These are phyloP conservation scores for Dioscorea alata DNA, from an alignment of 106 monocot species.

Conservation along the genomic window DNA sequence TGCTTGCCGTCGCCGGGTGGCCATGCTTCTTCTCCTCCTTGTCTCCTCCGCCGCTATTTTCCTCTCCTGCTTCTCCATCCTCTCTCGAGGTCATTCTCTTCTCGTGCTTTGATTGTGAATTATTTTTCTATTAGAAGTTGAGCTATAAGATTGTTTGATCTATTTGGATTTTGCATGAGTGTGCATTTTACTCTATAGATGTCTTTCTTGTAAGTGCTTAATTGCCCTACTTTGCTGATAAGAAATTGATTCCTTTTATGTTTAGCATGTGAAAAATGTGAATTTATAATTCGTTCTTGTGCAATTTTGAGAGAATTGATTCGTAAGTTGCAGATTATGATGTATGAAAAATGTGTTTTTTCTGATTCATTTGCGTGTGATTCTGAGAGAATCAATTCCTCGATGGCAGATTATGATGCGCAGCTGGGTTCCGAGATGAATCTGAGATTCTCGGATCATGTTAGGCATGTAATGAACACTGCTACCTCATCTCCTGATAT, in stretches of 20 bases:
- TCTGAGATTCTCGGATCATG: slow-evolving; percentile 24
- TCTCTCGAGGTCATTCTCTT: neutral
- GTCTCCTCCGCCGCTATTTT: slow-evolving; percentile 22
- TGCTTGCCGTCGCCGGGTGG: slow-evolving; percentile 9
- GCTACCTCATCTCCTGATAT: neutral
- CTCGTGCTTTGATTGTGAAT: neutral
- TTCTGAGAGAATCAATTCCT: neutral
- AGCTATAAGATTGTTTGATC: too few relatives aligned
- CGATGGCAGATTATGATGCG: slow-evolving; percentile 35
- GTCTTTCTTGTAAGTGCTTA: neutral
- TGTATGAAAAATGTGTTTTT: neutral
- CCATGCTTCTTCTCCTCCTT: slow-evolving; percentile 17
- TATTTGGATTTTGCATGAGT: too few relatives aligned
- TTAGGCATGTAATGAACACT: slow-evolving; percentile 8
- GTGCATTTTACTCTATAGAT: too few relatives aligned
- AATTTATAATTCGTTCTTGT: neutral
- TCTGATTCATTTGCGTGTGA: neutral
- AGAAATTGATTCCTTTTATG: neutral
- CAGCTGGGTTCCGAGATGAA: slow-evolving; percentile 29
- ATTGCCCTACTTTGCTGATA: neutral
- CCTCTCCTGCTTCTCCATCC: slow-evolving; percentile 9
- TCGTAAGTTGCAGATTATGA: slow-evolving; percentile 1
- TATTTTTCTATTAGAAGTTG: too few relatives aligned
- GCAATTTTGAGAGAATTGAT: neutral
- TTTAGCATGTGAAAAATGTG: neutral